These are phyloP conservation scores for Gnomoniopsis sp. DNA, from an alignment of 2,329 filamentous ascomycete genomes.

Conservation along the genomic window DNA sequence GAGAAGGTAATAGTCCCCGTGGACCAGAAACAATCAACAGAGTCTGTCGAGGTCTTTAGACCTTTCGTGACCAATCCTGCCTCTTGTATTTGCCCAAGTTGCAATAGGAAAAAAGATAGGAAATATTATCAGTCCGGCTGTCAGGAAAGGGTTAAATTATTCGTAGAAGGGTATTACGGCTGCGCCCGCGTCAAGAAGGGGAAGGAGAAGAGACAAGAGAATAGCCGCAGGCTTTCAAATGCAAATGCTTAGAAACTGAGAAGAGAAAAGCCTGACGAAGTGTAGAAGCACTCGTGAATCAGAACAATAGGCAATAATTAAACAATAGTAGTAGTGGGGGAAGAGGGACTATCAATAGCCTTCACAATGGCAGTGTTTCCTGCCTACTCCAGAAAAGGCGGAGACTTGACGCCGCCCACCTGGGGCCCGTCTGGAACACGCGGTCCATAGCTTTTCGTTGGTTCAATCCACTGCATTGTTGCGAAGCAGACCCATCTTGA, in stretches of 20 bases:
- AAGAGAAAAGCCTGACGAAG: background rate
- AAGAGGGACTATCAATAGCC: background rate
- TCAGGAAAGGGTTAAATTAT: too few relatives aligned
- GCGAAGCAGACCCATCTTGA: background rate
- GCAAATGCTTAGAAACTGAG: background rate
- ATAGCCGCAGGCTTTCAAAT: background rate
- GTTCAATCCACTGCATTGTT: background rate
- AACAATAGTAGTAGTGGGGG: background rate
- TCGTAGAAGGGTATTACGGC: background rate
- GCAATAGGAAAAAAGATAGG: background rate
- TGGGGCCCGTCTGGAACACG: too few relatives aligned
- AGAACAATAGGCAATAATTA: background rate
- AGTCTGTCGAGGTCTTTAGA: background rate
- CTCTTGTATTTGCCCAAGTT: background rate
- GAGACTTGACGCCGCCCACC: background rate
- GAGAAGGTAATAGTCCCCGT: background rate
- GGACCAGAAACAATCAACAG: background rate
- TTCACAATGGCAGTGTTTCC: background rate
- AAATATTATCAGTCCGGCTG: too few relatives aligned
- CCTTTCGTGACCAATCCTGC: background rate
- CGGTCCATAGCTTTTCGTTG: too few relatives aligned
- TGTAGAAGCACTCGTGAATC: background rate
- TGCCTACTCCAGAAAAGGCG: background rate
- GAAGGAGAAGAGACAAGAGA: background rate
- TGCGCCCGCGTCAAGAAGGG: background rate